phyloP scores from a whole-genome alignment of 495 filamentous ascomycete genomes.

The Chaetomium cochliodes region DNA sequence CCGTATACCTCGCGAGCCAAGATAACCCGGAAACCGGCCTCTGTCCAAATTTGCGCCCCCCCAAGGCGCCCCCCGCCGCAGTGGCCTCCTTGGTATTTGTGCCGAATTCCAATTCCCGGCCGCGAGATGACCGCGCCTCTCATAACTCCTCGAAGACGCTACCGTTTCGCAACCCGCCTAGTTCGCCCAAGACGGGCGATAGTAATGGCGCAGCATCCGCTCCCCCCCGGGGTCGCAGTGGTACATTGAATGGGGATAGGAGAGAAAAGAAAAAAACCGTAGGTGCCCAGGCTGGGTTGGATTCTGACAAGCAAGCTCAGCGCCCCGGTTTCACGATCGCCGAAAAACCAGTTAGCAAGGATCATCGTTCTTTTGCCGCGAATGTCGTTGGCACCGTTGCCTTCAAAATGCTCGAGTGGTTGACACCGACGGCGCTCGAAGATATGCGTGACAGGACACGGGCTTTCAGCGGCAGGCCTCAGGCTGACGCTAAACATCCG shows the following conservation, averaged over 20 bases:
- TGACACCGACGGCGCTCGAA: constrained; percentile 55
- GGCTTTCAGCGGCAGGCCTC: constrained; percentile 19
- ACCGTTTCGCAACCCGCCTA: constrained; percentile 1
- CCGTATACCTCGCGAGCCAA: constrained; percentile 73
- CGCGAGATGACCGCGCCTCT: constrained; percentile 23
- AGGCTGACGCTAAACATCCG: not conserved
- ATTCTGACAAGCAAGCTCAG: constrained; percentile 8
- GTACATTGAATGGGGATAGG: not conserved
- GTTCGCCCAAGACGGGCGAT: constrained; percentile 16
- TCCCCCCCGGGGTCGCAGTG: constrained; percentile 21
- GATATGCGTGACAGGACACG: constrained; percentile 39
- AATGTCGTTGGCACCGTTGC: constrained; percentile 76
- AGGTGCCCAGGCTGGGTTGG: not conserved
- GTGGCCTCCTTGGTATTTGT: constrained; percentile 41
- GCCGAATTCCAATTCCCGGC: constrained; percentile 30
- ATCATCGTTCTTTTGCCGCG: constrained; percentile 81
- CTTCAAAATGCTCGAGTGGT: constrained; percentile 77
- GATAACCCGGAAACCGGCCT: constrained; percentile 73
- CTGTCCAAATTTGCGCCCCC: constrained; percentile 56
- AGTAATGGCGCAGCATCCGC: not conserved
- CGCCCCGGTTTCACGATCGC: constrained; percentile 31
- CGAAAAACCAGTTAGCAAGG: constrained; percentile 60
- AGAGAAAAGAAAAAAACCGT: not conserved
- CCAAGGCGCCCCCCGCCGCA: constrained; percentile 42
- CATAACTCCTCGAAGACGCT: constrained; percentile 15